Conservation (phyloP, 495 filamentous ascomycete species). For the Echria macrotheca region DNA sequence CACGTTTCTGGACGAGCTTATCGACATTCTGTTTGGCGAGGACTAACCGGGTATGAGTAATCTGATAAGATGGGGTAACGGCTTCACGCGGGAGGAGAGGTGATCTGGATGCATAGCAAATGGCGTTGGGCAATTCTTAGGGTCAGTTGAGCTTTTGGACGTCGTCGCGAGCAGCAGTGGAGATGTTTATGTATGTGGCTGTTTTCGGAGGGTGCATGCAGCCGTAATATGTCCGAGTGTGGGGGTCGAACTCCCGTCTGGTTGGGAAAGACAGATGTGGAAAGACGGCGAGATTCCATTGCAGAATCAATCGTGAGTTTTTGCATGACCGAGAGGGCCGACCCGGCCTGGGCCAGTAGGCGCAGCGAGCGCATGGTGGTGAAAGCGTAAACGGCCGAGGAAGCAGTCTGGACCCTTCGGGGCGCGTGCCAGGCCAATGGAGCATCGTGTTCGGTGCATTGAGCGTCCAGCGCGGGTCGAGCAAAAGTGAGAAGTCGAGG, state of each 20-base stretch:
- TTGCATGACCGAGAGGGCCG: too few species aligned
- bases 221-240: neutral
- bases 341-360: too few species aligned
- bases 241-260: neutral
- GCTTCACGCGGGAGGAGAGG: neutral
- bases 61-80: too few species aligned
- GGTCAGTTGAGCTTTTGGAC: neutral
- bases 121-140: conserved; percentile 7
- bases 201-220: neutral
- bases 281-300: too few species aligned
- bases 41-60: conserved; percentile 14
- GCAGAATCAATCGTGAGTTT: too few species aligned
- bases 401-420: too few species aligned
- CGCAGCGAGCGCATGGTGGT: too few species aligned
- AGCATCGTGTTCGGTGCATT: neutral
- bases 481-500: neutral
- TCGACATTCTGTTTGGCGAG: conserved; percentile 65
- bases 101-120: conserved; percentile 12
- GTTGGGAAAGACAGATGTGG: too few species aligned
- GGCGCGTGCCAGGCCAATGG: neutral
- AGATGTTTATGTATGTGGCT: too few species aligned
- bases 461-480: conserved; percentile 1
- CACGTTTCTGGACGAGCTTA: conserved; percentile 71
- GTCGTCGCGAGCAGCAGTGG: neutral
- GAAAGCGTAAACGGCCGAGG: too few species aligned